Evolutionary conservation across 345 rosid species (phyloP).

Genomic region (Ailanthus altissimus): DNA sequence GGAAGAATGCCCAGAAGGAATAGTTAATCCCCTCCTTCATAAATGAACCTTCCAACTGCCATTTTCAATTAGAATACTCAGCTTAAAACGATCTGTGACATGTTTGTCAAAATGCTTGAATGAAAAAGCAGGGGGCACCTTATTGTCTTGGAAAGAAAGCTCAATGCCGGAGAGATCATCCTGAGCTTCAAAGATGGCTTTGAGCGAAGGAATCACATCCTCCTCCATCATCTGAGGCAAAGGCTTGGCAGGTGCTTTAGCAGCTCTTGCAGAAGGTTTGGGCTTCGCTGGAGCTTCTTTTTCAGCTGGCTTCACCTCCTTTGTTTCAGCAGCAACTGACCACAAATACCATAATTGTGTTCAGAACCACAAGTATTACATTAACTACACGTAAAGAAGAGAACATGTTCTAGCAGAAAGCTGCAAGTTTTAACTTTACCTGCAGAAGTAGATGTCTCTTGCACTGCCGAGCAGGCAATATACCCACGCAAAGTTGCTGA

Average conservation of each 20-base stretch:
- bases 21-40: conserved; percentile 54
- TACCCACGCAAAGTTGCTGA: conserved; percentile 33
- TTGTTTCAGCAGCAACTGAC: conserved; percentile 48
- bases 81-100: background rate
- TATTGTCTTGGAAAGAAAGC: conserved; percentile 70
- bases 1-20: conserved; percentile 94
- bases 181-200: conserved; percentile 65
- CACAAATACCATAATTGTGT: background rate
- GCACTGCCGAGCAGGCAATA: conserved; percentile 60
- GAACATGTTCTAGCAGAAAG: background rate
- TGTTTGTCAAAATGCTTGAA: background rate
- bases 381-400: background rate
- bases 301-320: conserved; percentile 44
- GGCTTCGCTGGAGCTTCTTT: conserved; percentile 54
- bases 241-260: conserved; percentile 64
- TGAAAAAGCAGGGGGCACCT: conserved; percentile 39
- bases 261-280: conserved; percentile 69
- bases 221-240: conserved; percentile 79
- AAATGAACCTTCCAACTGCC: conserved; percentile 86
- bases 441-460: conserved; percentile 74
- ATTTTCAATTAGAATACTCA: background rate
- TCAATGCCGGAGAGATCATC: conserved; percentile 62
- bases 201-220: conserved; percentile 84
- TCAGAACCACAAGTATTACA: background rate
- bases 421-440: conserved; percentile 30